Percentiles rank a stretch among this genome's conserved stretches.
Evolutionary conservation across 75 land plant species (phyloP).

Genomic region (Pinus taeda): DNA sequence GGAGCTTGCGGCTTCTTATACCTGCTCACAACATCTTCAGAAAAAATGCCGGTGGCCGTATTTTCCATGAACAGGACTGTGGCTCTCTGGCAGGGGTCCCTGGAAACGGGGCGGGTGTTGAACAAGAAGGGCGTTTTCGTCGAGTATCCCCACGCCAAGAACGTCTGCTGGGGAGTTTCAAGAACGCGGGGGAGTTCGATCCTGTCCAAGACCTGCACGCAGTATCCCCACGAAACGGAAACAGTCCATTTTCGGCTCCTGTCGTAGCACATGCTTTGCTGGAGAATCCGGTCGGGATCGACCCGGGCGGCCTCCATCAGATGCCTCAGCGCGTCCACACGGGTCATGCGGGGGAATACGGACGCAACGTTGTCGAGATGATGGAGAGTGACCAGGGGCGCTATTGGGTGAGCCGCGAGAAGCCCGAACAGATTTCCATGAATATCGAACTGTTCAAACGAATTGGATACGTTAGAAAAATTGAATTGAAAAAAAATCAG

Average conservation of each 20-base stretch:
- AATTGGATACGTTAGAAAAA: not conserved
- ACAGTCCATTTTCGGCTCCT: slow-evolving; percentile 37
- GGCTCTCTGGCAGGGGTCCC: slow-evolving; percentile 56
- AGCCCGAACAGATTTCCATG: slow-evolving; percentile 58
- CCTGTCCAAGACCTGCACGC: slow-evolving; percentile 50
- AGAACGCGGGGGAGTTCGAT: slow-evolving; percentile 43
- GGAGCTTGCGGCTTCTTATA: not conserved
- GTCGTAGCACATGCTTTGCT: slow-evolving; percentile 77
- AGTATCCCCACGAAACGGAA: slow-evolving; percentile 77
- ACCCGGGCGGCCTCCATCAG: slow-evolving; percentile 44
- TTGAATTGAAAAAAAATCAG: not conserved
- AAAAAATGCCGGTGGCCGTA: not conserved
- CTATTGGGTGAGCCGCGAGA: slow-evolving; percentile 66
- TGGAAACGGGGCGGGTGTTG: slow-evolving; percentile 39
- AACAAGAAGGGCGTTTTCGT: slow-evolving; percentile 36
- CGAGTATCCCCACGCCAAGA: slow-evolving; percentile 46
- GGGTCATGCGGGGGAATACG: slow-evolving; percentile 61
- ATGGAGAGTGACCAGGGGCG: slow-evolving; percentile 72
- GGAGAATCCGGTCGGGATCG: slow-evolving; percentile 54
- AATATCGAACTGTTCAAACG: slow-evolving; percentile 54
- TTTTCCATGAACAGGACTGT: slow-evolving; percentile 53
- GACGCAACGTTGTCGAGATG: slow-evolving; percentile 64
- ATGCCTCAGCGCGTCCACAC: slow-evolving; percentile 35
- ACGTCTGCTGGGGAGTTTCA: slow-evolving; percentile 54
- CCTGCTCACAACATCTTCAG: not conserved